Base-by-base conservation (phyloP, 306 rosid species). In the Benincasa hispida region DNA sequence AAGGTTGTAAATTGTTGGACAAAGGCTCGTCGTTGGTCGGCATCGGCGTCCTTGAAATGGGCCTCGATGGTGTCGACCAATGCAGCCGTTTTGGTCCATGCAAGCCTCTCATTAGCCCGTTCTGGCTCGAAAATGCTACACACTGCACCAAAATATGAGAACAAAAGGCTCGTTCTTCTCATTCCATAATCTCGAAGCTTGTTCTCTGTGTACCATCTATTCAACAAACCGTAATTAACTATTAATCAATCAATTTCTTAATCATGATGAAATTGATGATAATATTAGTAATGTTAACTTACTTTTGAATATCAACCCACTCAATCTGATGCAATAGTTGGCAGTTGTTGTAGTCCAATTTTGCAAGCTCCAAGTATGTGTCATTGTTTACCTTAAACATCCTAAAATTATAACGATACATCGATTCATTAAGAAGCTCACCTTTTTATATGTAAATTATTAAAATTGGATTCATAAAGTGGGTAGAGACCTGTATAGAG, bases 341-440 rank as follows among this genome's bases (percentile, higher is more conserved):
- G 78, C 99, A 95, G 53, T 80, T 81, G 87, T 90, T 90, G 89
- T 88, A 95, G 81, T 95, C 99, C 80, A 86, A 35, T 74, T 92
- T 92, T 1, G 97, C 99, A n/a, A 95, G 88, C 82, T 92, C 96
- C 0, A 95, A 85, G 77, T 87, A 95, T 19, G 83, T 80, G 15
- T 88, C 80, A 77, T 90, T 95, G 87, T 81, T 95, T 39, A 95
- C 97, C 27, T 79, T 50, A 2, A 79, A 24, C 99, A 95, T 95
- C 88, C 99, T 93, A 79, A 30, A n/a, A 60, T 65, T 28, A 63
- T 27, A 32, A 57, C 65, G 21, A 47, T 47, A 5, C 55, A 50
- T 50, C 5, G 1, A 5, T 18, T 50, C 5, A 50, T 17, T 50
- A 50, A 15, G 5, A 5, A 15, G 18, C 21, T 50, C 8, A 15